phyloP scores from a whole-genome alignment of 129 eudicot species.

The Artemisia argyi region DNA sequence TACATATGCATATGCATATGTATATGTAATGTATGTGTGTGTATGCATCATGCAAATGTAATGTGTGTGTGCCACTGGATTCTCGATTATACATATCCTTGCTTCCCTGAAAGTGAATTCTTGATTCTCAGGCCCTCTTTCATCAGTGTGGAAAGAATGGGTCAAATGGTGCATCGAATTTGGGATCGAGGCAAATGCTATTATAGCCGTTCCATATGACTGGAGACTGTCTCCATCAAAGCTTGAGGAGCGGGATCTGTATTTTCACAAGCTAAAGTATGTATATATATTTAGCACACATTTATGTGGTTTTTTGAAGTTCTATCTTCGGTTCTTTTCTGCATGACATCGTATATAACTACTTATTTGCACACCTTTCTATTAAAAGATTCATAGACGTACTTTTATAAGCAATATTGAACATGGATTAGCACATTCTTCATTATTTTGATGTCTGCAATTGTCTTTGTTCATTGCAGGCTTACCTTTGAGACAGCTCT shows the following conservation, averaged over 20 bases:
- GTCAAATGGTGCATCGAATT: slow-evolving; percentile 96
- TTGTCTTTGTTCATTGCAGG: slow-evolving; percentile 44
- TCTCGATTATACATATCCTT: slow-evolving; percentile 14
- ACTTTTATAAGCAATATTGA: too few relatives aligned
- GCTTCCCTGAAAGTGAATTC: slow-evolving; percentile 10
- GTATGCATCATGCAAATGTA: slow-evolving; percentile 1
- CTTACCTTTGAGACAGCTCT: slow-evolving; percentile 89
- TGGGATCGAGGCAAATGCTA: slow-evolving; percentile 95
- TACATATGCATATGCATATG: neutral
- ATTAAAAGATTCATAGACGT: too few relatives aligned
- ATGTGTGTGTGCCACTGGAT: neutral
- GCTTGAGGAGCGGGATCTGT: slow-evolving; percentile 97
- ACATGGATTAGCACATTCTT: neutral
- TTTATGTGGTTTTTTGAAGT: neutral
- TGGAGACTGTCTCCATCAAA: slow-evolving; percentile 94
- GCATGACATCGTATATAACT: too few relatives aligned
- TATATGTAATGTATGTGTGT: neutral
- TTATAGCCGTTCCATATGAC: slow-evolving; percentile 93
- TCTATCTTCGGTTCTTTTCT: neutral
- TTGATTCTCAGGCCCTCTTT: slow-evolving; percentile 76
- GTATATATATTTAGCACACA: slow-evolving; percentile 27
- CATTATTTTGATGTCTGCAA: neutral
- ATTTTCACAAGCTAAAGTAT: slow-evolving; percentile 94
- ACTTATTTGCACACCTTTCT: too few relatives aligned
- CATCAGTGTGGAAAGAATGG: slow-evolving; percentile 99